These are phyloP conservation scores for Sesbania bispinosa DNA, from an alignment of 306 rosid species.

Conservation along the genomic window DNA sequence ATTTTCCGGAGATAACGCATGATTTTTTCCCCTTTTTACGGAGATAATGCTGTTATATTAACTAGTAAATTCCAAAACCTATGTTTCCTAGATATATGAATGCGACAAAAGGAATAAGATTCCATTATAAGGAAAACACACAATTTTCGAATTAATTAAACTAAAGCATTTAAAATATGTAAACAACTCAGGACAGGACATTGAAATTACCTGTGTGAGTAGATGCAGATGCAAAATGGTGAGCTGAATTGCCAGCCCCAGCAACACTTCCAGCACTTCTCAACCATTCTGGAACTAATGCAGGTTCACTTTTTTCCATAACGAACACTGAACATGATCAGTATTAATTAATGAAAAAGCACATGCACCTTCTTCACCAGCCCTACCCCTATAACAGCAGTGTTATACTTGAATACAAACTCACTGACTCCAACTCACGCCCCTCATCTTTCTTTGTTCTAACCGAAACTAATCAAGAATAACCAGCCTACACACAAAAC, in stretches of 20 bases:
- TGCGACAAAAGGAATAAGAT: not conserved
- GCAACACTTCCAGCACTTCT: slow-evolving; percentile 80
- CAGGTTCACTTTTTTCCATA: slow-evolving; percentile 97
- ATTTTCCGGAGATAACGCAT: not conserved
- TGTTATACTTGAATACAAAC: not conserved
- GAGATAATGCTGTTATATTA: not conserved
- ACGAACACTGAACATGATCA: slow-evolving; percentile 85
- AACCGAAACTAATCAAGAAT: too few relatives aligned
- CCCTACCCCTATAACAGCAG: slow-evolving; percentile 37
- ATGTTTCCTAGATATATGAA: not conserved
- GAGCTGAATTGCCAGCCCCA: slow-evolving; percentile 87
- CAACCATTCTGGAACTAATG: slow-evolving; percentile 98
- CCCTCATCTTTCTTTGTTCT: too few relatives aligned
- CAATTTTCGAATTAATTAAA: not conserved
- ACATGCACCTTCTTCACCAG: slow-evolving; percentile 45
- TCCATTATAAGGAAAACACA: not conserved
- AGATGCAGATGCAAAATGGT: slow-evolving; percentile 68
- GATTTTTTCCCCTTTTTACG: not conserved
- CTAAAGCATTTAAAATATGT: not conserved
- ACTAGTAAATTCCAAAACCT: not conserved
- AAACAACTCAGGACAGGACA: not conserved
- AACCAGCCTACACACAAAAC: too few relatives aligned
- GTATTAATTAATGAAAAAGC: slow-evolving; percentile 33
- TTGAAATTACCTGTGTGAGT: slow-evolving; percentile 54
- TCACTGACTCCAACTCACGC: too few relatives aligned